Conservation (phyloP, 192 early-diverging fungal species). For the Podila minutissima region DNA sequence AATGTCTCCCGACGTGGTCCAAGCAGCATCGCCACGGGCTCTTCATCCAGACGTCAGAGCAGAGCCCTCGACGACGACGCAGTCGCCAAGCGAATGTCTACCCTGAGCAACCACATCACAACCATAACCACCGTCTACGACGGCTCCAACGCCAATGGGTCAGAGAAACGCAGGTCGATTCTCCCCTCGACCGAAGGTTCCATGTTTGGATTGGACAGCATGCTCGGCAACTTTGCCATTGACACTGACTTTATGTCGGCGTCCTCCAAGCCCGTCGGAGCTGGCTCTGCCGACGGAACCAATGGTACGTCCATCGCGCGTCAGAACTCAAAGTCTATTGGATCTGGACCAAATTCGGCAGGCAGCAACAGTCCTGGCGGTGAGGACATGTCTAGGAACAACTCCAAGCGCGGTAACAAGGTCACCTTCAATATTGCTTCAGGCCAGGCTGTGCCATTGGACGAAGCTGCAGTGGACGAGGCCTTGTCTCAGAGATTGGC, state of each 20-base stretch:
- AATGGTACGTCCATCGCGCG: not conserved
- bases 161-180: slow-evolving; percentile 16
- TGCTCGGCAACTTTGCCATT: slow-evolving; percentile 23
- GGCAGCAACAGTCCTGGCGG: not conserved
- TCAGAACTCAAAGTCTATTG: slow-evolving; percentile 1
- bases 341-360: slow-evolving; percentile 3
- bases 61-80: slow-evolving; percentile 10
- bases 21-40: not conserved
- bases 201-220: slow-evolving; percentile 11
- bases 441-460: slow-evolving; percentile 4
- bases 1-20: not conserved
- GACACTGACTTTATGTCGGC: slow-evolving; percentile 18
- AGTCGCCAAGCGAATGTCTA: slow-evolving; percentile 20
- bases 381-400: not conserved
- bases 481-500: slow-evolving; percentile 37
- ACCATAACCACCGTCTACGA: not conserved
- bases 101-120: slow-evolving; percentile 4
- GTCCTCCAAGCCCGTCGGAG: not conserved
- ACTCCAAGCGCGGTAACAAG: slow-evolving; percentile 32
- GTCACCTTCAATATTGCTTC: slow-evolving; percentile 13
- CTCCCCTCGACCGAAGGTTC: not conserved
- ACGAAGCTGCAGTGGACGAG: slow-evolving; percentile 21
- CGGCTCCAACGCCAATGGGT: not conserved
- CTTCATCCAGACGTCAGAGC: slow-evolving; percentile 24
- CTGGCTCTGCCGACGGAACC: not conserved